Percentiles rank a stretch among this genome's conserved stretches.
Conservation (phyloP, 176 grass and related monocot species). For the Luzula sylvatica region DNA sequence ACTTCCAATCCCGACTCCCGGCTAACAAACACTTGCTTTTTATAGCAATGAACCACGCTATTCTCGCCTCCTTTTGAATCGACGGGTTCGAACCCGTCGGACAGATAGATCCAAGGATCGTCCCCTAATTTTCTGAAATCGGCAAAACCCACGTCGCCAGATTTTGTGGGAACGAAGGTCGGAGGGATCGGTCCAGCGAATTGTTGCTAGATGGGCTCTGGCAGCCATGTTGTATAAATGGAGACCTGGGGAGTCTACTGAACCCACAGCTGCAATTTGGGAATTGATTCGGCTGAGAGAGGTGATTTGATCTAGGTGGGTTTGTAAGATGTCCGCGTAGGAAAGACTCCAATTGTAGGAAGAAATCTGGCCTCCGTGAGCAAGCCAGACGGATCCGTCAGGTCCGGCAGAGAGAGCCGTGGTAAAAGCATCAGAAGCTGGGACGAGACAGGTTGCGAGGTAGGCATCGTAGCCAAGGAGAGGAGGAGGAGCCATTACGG, state of each 20-base stretch:
- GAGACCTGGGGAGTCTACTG: conserved; percentile 44
- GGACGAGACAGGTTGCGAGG: conserved; percentile 36
- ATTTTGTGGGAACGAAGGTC: conserved; percentile 60
- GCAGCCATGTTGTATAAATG: conserved; percentile 51
- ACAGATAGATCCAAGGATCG: conserved; percentile 82
- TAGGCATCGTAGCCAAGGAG: conserved; percentile 64
- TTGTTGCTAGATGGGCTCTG: conserved; percentile 40
- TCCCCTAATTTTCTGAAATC: conserved; percentile 65
- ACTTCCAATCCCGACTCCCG: conserved; percentile 65
- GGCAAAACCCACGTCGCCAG: conserved; percentile 62
- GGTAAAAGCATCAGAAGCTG: conserved; percentile 50
- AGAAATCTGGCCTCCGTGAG: conserved; percentile 57
- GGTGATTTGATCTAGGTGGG: conserved; percentile 53
- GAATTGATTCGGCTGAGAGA: conserved; percentile 36
- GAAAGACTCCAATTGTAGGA: conserved; percentile 46
- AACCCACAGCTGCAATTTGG: conserved; percentile 39
- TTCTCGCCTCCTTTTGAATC: conserved; percentile 51
- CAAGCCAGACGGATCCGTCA: conserved; percentile 66
- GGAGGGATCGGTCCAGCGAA: conserved; percentile 50
- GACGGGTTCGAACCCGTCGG: conserved; percentile 22
- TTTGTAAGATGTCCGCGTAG: conserved; percentile 40
- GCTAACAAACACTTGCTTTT: conserved; percentile 65
- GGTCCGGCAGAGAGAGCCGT: conserved; percentile 49
- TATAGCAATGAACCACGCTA: conserved; percentile 60
- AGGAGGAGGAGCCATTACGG: conserved; percentile 49